These are phyloP conservation scores for Umbelopsis sp. DNA, from an alignment of 192 early-diverging fungal genomes.

Conservation along the genomic window DNA sequence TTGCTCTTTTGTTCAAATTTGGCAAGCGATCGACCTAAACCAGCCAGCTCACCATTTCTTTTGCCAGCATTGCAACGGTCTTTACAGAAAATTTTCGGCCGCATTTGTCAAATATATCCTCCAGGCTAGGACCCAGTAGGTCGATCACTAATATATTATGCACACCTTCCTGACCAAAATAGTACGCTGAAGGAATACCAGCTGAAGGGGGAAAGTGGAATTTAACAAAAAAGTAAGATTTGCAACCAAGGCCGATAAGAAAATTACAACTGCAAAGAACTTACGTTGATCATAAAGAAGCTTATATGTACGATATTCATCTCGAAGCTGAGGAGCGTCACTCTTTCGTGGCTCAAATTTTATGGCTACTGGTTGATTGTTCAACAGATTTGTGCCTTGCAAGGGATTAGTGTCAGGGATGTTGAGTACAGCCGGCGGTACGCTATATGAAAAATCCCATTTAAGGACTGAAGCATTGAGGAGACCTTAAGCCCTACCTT, in stretches of 20 bases:
- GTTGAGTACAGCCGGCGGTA: no score
- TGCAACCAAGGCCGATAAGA: no score
- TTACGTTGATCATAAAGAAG: constrained; percentile 75
- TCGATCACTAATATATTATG: constrained; percentile 96
- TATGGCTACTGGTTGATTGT: constrained; percentile 92
- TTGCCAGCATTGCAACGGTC: constrained; percentile 96
- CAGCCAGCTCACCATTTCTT: constrained; percentile 84
- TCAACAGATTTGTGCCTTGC: constrained; percentile 81
- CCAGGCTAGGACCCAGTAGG: constrained; percentile 88
- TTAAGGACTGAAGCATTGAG: neutral
- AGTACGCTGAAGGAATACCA: constrained; percentile 89
- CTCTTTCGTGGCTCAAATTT: constrained; percentile 97
- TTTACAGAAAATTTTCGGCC: constrained; percentile 88
- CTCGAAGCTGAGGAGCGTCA: constrained; percentile 95
- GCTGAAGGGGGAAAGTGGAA: constrained; percentile 36
- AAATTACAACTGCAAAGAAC: no score
- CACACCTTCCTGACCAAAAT: constrained; percentile 97
- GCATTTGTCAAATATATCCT: constrained; percentile 97
- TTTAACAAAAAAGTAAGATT: neutral
- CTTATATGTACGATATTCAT: constrained; percentile 96
- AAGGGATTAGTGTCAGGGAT: constrained; percentile 3
- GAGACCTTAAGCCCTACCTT: constrained; percentile 62
- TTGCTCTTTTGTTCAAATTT: neutral
- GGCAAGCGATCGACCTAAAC: constrained; percentile 1
- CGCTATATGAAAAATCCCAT: no score